These are phyloP conservation scores for Leccinum broughii DNA, from an alignment of 768 basidiomycete species.

Conservation along the genomic window DNA sequence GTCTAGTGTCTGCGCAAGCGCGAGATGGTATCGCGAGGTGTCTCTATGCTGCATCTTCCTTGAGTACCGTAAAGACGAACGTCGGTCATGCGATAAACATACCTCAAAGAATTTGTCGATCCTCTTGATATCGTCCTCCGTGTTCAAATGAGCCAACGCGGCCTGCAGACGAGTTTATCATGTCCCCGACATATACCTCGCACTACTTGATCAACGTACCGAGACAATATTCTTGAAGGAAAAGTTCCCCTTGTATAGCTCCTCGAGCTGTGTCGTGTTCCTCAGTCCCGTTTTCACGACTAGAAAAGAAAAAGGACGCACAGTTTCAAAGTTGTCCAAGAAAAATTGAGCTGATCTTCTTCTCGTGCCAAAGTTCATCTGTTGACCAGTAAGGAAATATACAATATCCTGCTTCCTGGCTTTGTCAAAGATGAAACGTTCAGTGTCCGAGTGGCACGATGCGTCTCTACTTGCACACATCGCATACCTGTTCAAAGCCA, in stretches of 20 bases:
- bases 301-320: constrained; percentile 34
- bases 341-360: constrained; percentile 60
- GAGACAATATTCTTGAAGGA: constrained; percentile 52
- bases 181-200: neutral
- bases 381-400: constrained; percentile 62
- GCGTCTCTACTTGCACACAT: constrained; percentile 61
- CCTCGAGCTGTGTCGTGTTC: constrained; percentile 46
- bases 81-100: constrained; percentile 15
- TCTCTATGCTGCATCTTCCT: constrained; percentile 52
- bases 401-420: constrained; percentile 61
- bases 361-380: constrained; percentile 54
- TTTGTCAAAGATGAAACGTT: constrained; percentile 56
- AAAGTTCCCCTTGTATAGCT: constrained; percentile 72
- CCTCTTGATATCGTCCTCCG: constrained; percentile 61
- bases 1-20: constrained; percentile 68
- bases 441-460: constrained; percentile 59
- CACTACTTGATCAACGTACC: constrained; percentile 35
- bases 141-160: constrained; percentile 53
- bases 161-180: constrained; percentile 28
- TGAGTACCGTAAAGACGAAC: neutral
- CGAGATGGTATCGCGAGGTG: constrained; percentile 64
- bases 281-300: constrained; percentile 1
- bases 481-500: constrained; percentile 47
- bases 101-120: constrained; percentile 78
- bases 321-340: constrained; percentile 65